Evolutionary conservation across 108 stramenopile species (phyloP), one percentile per base, ranked within the genome.

Genomic region (Nitzschia inconspicua): DNA sequence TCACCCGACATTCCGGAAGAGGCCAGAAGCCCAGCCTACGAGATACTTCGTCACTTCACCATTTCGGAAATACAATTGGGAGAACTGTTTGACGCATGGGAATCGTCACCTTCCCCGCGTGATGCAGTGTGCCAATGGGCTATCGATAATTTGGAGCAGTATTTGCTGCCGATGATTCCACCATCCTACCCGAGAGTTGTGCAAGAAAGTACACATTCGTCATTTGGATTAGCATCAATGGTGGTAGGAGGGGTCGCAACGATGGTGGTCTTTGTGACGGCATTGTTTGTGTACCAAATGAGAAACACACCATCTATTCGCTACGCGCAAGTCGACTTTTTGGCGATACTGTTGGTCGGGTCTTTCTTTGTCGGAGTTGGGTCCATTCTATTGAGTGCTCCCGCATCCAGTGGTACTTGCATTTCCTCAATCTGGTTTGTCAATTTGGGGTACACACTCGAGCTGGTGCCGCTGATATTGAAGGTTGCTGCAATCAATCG

Each of bases 51-150:
- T 10, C 11, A n/a, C 0, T 32, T 76, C 22, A 37, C 18, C 0
- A 23, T 76, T 3, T 37, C 28, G 3, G 57, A 70, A 20, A 29
- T 70, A 22, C 34, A 52, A 23, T 20, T 70, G 0, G 63, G 57
- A 14, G 3, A 42, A 0, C 49, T 76, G 41, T 57, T 57, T 23
- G n/a, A n/a, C n/a, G n/a, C n/a, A n/a, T n/a, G n/a, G n/a, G 66
- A 72, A 44, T 27, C 46, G 1, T n/a, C n/a, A n/a, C n/a, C n/a
- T n/a, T n/a, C n/a, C n/a, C n/a, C n/a, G n/a, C 26, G 76, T 29
- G 66, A 72, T 3, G 76, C 66, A 0, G 63, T 70, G 20, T 77
- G 76, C 41, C 5, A 27, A 22, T 77, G 70, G 70, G 66, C 59
- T 2, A 44, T 32, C 4, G 65, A 61, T 8, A 77, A 76, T 25